Conservation (phyloP, 169 alveolate species). For the Plasmodium fragile region DNA sequence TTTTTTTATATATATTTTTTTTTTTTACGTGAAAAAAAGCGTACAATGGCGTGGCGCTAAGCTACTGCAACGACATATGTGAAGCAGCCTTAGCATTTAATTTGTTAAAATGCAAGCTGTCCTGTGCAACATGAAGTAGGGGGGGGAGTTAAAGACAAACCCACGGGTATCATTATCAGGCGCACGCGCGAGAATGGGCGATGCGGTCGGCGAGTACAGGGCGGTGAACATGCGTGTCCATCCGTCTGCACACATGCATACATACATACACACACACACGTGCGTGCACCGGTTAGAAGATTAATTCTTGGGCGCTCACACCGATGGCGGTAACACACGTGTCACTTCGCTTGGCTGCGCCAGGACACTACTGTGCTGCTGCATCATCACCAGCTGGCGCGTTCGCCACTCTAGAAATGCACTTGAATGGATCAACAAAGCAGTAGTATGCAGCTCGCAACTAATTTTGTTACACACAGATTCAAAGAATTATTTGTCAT, state of each 20-base stretch:
- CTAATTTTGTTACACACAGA: not conserved
- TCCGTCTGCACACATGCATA: not conserved
- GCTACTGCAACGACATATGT: slow-evolving; percentile 4
- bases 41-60: not conserved
- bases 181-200: not conserved
- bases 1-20: slow-evolving; percentile 11
- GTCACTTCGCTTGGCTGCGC: not conserved
- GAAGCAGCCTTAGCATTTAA: slow-evolving; percentile 4
- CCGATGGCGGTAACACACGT: not conserved
- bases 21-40: not conserved
- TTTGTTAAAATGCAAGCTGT: not conserved
- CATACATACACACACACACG: not conserved
- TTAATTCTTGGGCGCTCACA: not conserved
- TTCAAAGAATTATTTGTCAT: slow-evolving; percentile 29
- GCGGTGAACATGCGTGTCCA: not conserved
- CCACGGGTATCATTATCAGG: slow-evolving; percentile 25
- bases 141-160: slow-evolving; percentile 13
- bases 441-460: not conserved
- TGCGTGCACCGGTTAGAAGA: not conserved
- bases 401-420: not conserved
- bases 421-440: not conserved
- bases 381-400: not conserved
- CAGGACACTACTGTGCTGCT: not conserved
- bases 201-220: not conserved
- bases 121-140: not conserved